These are phyloP conservation scores for Tremellales sp. DNA, from an alignment of 1,284 basidiomycete species.

Conservation along the genomic window DNA sequence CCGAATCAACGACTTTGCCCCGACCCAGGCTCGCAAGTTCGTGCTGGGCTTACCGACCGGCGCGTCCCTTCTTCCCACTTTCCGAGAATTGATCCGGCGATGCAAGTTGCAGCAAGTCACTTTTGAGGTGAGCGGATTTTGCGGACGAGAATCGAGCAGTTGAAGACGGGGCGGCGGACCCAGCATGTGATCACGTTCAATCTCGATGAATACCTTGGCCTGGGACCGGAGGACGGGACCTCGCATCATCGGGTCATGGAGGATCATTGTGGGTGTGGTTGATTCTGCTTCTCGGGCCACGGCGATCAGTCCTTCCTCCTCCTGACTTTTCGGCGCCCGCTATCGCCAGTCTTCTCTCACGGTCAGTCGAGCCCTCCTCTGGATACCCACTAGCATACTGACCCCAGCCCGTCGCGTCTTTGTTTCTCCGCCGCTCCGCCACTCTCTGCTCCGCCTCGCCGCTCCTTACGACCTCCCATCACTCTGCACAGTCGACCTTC, in stretches of 20 bases:
- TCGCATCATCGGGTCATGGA: constrained; percentile 81
- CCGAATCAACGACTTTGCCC: constrained; percentile 67
- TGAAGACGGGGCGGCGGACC: too few species aligned
- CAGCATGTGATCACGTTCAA: constrained; percentile 53
- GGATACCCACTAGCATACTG: too few species aligned
- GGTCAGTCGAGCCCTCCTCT: constrained; percentile 1
- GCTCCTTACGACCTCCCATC: too few species aligned
- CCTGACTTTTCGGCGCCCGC: too few species aligned
- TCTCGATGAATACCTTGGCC: constrained; percentile 84
- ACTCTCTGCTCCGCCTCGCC: neutral
- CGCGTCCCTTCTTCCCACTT: constrained; percentile 76
- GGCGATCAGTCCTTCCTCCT: neutral
- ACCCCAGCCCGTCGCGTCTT: neutral
- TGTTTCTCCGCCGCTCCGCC: too few species aligned
- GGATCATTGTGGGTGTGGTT: constrained; percentile 25
- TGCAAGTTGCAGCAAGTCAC: constrained; percentile 69
- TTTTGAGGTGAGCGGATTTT: constrained; percentile 51
- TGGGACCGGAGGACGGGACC: constrained; percentile 69
- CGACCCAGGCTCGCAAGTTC: constrained; percentile 68
- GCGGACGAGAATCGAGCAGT: too few species aligned
- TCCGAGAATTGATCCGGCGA: constrained; percentile 69
- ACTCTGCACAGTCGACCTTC: constrained; percentile 20
- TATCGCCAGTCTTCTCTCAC: constrained; percentile 17
- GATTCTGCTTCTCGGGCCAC: neutral
- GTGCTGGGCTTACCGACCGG: constrained; percentile 80